These are phyloP conservation scores for Xanthoconium separans DNA, from an alignment of 1,284 basidiomycete genomes.

Conservation along the genomic window DNA sequence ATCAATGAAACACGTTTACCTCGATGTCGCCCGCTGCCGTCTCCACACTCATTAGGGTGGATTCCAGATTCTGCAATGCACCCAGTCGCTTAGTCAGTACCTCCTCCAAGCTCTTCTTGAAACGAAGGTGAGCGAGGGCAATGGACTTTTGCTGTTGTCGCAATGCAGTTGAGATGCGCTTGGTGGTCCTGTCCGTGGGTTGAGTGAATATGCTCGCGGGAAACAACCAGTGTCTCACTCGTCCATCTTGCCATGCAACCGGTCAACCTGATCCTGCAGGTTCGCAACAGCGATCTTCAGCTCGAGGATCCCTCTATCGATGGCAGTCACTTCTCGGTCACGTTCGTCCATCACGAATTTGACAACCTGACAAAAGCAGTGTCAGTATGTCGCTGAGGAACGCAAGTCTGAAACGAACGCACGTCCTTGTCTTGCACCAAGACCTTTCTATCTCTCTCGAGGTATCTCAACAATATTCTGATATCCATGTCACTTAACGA, in stretches of 20 bases:
- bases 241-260: constrained; percentile 65
- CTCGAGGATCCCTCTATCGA: constrained; percentile 76
- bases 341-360: constrained; percentile 62
- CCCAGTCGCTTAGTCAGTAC: constrained; percentile 73
- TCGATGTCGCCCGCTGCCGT: constrained; percentile 86
- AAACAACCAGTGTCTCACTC: constrained; percentile 43
- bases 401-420: constrained; percentile 21
- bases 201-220: not conserved
- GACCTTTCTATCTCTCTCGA: constrained; percentile 72
- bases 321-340: constrained; percentile 54
- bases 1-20: constrained; percentile 41
- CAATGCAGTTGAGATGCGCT: constrained; percentile 65
- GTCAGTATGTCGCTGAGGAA: not conserved
- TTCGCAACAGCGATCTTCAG: constrained; percentile 66
- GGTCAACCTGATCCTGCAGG: constrained; percentile 66
- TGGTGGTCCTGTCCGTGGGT: constrained; percentile 51
- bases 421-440: constrained; percentile 69
- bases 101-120: constrained; percentile 79
- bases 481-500: constrained; percentile 60
- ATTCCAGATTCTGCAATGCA: constrained; percentile 72
- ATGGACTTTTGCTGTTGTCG: constrained; percentile 67
- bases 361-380: constrained; percentile 51
- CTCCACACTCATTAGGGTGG: constrained; percentile 82
- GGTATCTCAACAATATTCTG: constrained; percentile 70
- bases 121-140: constrained; percentile 75